Conservation (phyloP, 805 yeast species). For the Saccharomyces jurei region DNA sequence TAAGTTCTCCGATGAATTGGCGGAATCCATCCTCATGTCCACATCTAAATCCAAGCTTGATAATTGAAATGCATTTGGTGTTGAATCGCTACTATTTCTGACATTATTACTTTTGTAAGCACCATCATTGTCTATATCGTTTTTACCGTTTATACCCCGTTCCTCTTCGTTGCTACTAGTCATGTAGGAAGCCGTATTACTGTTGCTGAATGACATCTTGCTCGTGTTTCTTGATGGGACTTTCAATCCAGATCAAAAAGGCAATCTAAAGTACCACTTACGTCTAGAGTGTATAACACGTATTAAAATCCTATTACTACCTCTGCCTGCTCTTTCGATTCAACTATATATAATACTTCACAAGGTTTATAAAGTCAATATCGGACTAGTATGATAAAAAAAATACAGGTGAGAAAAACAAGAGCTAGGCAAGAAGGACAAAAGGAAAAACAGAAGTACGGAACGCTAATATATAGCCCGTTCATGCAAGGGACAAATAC, state of each 20-base stretch:
- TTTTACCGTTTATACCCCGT: background rate
- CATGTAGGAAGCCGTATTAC: background rate
- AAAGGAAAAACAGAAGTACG: background rate
- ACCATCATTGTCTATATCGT: background rate
- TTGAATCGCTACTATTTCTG: background rate
- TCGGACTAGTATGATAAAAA: background rate
- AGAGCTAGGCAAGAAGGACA: background rate
- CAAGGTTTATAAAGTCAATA: background rate
- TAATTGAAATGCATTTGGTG: background rate
- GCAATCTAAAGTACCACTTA: background rate
- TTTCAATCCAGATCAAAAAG: background rate
- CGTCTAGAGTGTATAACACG: background rate
- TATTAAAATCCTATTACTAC: background rate
- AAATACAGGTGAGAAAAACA: background rate
- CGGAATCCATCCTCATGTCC: background rate
- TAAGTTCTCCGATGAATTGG: background rate
- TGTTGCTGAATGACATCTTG: background rate
- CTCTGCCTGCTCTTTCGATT: background rate
- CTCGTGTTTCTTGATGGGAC: background rate
- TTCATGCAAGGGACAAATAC: background rate
- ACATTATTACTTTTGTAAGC: background rate
- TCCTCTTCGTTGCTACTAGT: background rate
- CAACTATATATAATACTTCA: background rate
- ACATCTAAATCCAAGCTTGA: background rate
- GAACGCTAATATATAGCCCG: background rate